phyloP scores from a whole-genome alignment of 306 rosid genomes.

The Cyamopsis tetragonoloba region DNA sequence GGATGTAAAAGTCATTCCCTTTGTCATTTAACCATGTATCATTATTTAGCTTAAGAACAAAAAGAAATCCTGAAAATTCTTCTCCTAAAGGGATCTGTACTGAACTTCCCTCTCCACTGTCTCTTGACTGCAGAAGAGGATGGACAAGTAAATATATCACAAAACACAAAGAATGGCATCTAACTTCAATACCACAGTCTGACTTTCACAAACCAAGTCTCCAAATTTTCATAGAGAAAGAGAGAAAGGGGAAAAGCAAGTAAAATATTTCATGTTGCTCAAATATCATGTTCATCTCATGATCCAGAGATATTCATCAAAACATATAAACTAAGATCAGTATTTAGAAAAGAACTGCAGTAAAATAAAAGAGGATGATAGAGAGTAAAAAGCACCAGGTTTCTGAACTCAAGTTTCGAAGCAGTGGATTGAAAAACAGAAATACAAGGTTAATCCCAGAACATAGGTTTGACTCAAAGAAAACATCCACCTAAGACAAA shows the following conservation, averaged over 20 bases:
- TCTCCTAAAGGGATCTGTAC: slow-evolving; percentile 63
- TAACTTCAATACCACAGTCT: neutral
- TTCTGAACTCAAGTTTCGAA: neutral
- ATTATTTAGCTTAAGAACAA: slow-evolving; percentile 72
- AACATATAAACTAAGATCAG: neutral
- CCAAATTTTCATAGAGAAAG: slow-evolving; percentile 15
- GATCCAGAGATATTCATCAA: slow-evolving; percentile 1
- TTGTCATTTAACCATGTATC: slow-evolving; percentile 59
- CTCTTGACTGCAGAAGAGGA: slow-evolving; percentile 66
- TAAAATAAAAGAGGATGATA: neutral
- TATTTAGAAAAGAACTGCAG: neutral
- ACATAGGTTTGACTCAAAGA: neutral
- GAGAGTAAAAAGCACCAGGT: neutral
- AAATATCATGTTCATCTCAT: slow-evolving; percentile 13
- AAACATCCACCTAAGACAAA: neutral
- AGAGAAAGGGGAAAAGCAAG: neutral
- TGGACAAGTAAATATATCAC: slow-evolving; percentile 21
- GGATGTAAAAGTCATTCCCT: slow-evolving; percentile 78
- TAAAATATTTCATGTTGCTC: neutral
- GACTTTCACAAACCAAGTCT: slow-evolving; percentile 12
- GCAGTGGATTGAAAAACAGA: neutral
- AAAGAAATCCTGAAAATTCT: slow-evolving; percentile 72
- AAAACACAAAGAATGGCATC: neutral
- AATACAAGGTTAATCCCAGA: too few relatives aligned
- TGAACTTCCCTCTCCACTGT: slow-evolving; percentile 53